These are phyloP conservation scores for Termitomyces sp. DNA, from an alignment of 768 basidiomycete genomes.

Conservation along the genomic window DNA sequence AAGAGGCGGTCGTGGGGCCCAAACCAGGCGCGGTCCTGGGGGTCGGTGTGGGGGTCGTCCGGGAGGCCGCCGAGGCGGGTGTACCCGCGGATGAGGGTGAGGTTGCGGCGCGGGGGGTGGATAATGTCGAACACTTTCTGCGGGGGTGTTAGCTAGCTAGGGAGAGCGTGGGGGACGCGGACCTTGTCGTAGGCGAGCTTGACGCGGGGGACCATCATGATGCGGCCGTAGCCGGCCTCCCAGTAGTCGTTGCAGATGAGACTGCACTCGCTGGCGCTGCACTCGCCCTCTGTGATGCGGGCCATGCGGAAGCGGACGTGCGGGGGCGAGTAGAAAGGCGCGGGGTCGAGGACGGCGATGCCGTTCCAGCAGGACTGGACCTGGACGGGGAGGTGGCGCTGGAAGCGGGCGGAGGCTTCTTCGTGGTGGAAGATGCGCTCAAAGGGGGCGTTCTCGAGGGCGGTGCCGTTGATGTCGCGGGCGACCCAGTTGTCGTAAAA, in stretches of 20 bases:
- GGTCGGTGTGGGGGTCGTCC: constrained; percentile 93
- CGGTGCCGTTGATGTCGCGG: constrained; percentile 97
- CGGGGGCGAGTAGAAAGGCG: constrained; percentile 88
- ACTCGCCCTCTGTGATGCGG: constrained; percentile 78
- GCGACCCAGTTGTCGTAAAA: constrained; percentile 99
- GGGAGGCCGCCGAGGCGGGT: constrained; percentile 93
- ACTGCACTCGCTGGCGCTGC: constrained; percentile 92
- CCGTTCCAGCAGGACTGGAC: constrained; percentile 99
- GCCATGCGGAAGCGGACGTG: constrained; percentile 98
- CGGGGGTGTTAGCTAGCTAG: background rate
- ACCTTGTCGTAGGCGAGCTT: constrained; percentile 94
- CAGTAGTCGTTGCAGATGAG: constrained; percentile 99
- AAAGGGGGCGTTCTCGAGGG: constrained; percentile 96
- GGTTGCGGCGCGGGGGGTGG: constrained; percentile 84
- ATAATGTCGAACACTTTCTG: constrained; percentile 94
- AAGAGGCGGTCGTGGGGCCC: constrained; percentile 96
- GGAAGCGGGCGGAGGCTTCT: constrained; percentile 75
- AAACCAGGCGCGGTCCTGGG: constrained; percentile 97
- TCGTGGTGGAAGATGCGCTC: constrained; percentile 89
- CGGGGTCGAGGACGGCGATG: constrained; percentile 91
- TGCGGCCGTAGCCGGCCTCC: constrained; percentile 92
- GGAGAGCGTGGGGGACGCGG: constrained; percentile 18
- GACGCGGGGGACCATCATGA: constrained; percentile 96
- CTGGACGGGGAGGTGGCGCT: constrained; percentile 88
- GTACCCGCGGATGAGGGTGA: constrained; percentile 95